Evolutionary conservation across 345 rosid species (phyloP).

Genomic region (Eucalyptus victrix): DNA sequence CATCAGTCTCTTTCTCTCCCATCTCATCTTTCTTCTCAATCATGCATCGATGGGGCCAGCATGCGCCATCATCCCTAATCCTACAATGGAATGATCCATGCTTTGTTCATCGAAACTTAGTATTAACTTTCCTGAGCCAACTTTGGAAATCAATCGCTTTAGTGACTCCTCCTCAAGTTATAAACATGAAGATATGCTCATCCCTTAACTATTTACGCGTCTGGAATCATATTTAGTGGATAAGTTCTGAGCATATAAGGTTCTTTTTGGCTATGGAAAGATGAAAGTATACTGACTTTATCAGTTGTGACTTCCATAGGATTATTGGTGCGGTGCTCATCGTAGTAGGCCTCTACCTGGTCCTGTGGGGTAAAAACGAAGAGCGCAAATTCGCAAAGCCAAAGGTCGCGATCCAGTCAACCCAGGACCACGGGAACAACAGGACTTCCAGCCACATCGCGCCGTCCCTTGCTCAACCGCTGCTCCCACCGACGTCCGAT

Average conservation of each 20-base stretch:
- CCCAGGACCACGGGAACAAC: constrained; percentile 37
- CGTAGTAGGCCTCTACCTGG: constrained; percentile 69
- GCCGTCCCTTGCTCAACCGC: constrained; percentile 55
- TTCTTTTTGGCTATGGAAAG: not conserved
- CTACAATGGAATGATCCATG: not conserved
- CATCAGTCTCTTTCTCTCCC: not conserved
- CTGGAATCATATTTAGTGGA: not conserved
- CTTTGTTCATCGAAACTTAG: not conserved
- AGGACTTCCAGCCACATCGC: constrained; percentile 30
- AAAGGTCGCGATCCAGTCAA: constrained; percentile 41
- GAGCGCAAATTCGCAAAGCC: constrained; percentile 54
- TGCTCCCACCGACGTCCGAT: constrained; percentile 77
- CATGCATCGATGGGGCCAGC: not conserved
- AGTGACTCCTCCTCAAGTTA: not conserved
- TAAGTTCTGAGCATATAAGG: not conserved
- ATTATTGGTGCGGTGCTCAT: constrained; percentile 85
- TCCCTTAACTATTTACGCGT: not conserved
- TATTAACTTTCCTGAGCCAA: not conserved
- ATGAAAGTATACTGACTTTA: not conserved
- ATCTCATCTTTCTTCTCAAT: not conserved
- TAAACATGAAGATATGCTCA: not conserved
- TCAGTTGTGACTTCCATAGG: constrained; percentile 16
- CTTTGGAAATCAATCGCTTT: not conserved
- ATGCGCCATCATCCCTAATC: not conserved
- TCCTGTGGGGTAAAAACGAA: constrained; percentile 83